phyloP scores from a whole-genome alignment of 108 stramenopile genomes.

The Skeletonema potamos region DNA sequence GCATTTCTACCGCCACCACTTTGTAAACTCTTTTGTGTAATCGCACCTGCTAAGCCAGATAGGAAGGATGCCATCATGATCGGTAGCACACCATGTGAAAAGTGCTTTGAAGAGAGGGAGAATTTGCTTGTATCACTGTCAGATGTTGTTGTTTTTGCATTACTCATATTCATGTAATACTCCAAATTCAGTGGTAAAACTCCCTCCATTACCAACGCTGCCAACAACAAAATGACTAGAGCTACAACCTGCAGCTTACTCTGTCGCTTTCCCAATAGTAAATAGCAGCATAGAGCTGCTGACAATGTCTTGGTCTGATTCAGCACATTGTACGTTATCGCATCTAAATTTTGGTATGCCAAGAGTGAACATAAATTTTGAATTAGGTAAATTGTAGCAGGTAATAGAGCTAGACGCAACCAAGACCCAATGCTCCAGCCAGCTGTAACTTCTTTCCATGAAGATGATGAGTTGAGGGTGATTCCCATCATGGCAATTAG shows the following conservation, averaged over 20 bases:
- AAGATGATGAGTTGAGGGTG: constrained; percentile 21
- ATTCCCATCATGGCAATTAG: constrained; percentile 47
- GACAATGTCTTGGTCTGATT: constrained; percentile 96
- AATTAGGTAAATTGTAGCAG: constrained; percentile 87
- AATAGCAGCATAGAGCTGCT: constrained; percentile 91
- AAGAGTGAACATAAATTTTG: constrained; percentile 89
- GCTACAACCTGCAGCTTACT: constrained; percentile 79
- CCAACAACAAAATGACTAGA: constrained; percentile 71
- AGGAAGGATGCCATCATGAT: constrained; percentile 82
- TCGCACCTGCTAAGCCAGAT: constrained; percentile 87
- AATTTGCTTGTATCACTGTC: background rate
- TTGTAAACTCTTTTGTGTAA: constrained; percentile 90
- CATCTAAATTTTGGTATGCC: constrained; percentile 92
- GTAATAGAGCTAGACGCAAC: constrained; percentile 74
- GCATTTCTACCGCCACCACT: constrained; percentile 68
- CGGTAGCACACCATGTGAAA: constrained; percentile 80
- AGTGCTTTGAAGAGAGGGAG: constrained; percentile 43
- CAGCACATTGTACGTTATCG: constrained; percentile 92
- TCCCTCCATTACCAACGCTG: constrained; percentile 83
- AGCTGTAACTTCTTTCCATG: constrained; percentile 19
- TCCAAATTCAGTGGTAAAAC: constrained; percentile 41
- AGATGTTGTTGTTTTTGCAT: background rate
- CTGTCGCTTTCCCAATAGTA: constrained; percentile 87
- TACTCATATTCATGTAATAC: constrained; percentile 8
- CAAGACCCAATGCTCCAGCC: constrained; percentile 69